These are phyloP conservation scores for Ceraceosorus guamensis DNA, from an alignment of 1,284 basidiomycete species.

Conservation along the genomic window DNA sequence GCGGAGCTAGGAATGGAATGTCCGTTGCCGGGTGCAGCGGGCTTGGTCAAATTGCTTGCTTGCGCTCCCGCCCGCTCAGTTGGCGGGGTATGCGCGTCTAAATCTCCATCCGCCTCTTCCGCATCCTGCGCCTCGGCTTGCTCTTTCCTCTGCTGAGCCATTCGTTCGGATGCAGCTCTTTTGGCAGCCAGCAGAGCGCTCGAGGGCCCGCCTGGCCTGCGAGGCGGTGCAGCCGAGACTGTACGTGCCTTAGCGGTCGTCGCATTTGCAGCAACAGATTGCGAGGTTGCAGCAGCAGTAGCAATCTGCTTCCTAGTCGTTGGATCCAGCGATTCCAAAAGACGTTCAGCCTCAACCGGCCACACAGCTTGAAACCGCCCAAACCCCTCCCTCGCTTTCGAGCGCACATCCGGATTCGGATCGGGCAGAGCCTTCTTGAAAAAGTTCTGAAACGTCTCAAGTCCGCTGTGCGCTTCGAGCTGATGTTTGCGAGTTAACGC, in stretches of 20 bases:
- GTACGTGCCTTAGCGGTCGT: slow-evolving; percentile 14
- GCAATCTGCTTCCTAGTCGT: slow-evolving; percentile 66
- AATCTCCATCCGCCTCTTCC: slow-evolving; percentile 1
- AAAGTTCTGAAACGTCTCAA: slow-evolving; percentile 57
- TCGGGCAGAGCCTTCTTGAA: slow-evolving; percentile 70
- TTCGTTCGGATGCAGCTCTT: slow-evolving; percentile 30
- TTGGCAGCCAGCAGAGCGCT: slow-evolving; percentile 43
- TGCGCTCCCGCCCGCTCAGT: too few species aligned
- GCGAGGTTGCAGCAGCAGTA: slow-evolving; percentile 5
- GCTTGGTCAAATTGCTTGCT: too few species aligned
- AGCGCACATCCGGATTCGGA: slow-evolving; percentile 69
- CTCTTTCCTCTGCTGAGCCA: slow-evolving; percentile 22
- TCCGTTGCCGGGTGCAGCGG: too few species aligned
- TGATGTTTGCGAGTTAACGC: slow-evolving; percentile 27
- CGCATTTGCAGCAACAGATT: slow-evolving; percentile 4
- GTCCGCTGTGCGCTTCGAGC: slow-evolving; percentile 53
- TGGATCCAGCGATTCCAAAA: slow-evolving; percentile 66
- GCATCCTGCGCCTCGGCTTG: slow-evolving; percentile 18
- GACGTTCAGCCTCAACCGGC: slow-evolving; percentile 60
- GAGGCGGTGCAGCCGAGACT: slow-evolving; percentile 10
- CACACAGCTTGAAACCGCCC: slow-evolving; percentile 75
- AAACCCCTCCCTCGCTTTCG: slow-evolving; percentile 66
- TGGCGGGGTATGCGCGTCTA: slow-evolving; percentile 12
- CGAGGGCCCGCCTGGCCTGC: slow-evolving; percentile 25
- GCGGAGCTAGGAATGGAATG: too few species aligned